Conservation (phyloP, 257 asterid genomes). For the Rauvolfia tetraphylla region DNA sequence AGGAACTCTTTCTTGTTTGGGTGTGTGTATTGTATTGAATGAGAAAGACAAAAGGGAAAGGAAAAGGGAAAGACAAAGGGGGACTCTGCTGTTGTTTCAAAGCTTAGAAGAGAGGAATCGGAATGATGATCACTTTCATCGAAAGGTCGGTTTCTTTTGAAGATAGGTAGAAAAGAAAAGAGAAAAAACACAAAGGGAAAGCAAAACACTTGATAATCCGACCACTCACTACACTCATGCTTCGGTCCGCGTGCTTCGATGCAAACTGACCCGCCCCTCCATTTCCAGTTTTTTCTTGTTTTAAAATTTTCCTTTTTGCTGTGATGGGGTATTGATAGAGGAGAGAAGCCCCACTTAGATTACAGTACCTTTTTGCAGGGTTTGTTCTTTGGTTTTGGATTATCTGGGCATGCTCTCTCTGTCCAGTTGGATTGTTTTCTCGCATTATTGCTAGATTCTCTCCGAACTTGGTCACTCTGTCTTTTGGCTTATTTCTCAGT, state of each 20-base stretch:
- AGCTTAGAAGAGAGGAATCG: constrained; percentile 33
- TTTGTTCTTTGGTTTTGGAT: constrained; percentile 68
- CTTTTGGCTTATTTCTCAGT: constrained; percentile 28
- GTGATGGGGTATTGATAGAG: constrained; percentile 51
- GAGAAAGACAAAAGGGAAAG: constrained; percentile 39
- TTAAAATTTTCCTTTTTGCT: constrained; percentile 30
- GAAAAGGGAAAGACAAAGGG: not conserved
- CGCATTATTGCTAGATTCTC: constrained; percentile 54
- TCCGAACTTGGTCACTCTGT: constrained; percentile 19
- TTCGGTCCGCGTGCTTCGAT: constrained; percentile 88
- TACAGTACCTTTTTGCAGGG: constrained; percentile 65
- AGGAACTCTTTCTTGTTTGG: constrained; percentile 19
- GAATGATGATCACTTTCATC: constrained; percentile 47
- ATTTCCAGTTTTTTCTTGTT: constrained; percentile 19
- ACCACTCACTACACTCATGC: constrained; percentile 68
- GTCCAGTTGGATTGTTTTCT: constrained; percentile 50
- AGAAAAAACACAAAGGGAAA: constrained; percentile 16
- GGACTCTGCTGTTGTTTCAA: constrained; percentile 19
- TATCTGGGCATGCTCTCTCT: constrained; percentile 49
- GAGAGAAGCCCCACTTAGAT: constrained; percentile 81
- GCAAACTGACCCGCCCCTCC: constrained; percentile 49
- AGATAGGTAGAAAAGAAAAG: constrained; percentile 20
- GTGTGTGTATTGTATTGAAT: constrained; percentile 24
- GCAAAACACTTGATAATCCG: constrained; percentile 46
- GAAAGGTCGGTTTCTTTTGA: constrained; percentile 81